A percentile compares a stretch with the other conserved stretches of the same genome.
phyloP scores from a whole-genome alignment of 2,329 filamentous ascomycete species.

The Sphaerostilbella broomeana region DNA sequence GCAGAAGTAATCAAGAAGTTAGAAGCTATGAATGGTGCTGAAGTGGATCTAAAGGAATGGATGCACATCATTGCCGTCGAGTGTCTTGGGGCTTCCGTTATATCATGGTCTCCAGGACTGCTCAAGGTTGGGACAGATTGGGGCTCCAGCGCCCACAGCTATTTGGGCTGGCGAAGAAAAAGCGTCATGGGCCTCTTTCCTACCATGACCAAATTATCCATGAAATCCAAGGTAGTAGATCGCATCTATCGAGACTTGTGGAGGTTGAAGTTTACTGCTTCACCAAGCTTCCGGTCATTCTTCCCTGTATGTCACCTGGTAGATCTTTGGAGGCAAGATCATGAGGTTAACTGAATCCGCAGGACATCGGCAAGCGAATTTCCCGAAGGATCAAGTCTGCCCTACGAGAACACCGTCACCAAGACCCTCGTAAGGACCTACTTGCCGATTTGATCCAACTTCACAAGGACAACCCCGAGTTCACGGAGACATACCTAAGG shows the following conservation, averaged over 20 bases:
- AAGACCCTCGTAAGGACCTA: slow-evolving; percentile 33
- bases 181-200: slow-evolving; percentile 48
- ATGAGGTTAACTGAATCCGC: no score
- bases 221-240: slow-evolving; percentile 30
- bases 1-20: slow-evolving; percentile 30
- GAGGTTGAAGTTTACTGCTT: slow-evolving; percentile 39
- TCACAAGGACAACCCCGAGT: slow-evolving; percentile 38
- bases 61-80: slow-evolving; percentile 51
- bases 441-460: slow-evolving; percentile 41
- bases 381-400: slow-evolving; percentile 28
- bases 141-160: slow-evolving; percentile 42
- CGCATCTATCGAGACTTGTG: slow-evolving; percentile 37
- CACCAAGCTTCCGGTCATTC: slow-evolving; percentile 39
- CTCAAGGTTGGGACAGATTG: slow-evolving; percentile 38
- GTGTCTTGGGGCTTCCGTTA: slow-evolving; percentile 42
- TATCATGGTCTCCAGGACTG: slow-evolving; percentile 47
- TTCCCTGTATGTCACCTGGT: slow-evolving; percentile 39
- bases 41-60: slow-evolving; percentile 46
- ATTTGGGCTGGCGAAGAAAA: slow-evolving; percentile 45
- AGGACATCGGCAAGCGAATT: slow-evolving; percentile 31
- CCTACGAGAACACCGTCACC: slow-evolving; percentile 22
- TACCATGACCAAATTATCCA: slow-evolving; percentile 31
- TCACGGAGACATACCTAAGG: slow-evolving; percentile 41
- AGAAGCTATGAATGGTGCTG: slow-evolving; percentile 28
- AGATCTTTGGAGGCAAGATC: no score